phyloP scores from a whole-genome alignment of 176 grass and related monocot genomes.

The Carex myosuroides region DNA sequence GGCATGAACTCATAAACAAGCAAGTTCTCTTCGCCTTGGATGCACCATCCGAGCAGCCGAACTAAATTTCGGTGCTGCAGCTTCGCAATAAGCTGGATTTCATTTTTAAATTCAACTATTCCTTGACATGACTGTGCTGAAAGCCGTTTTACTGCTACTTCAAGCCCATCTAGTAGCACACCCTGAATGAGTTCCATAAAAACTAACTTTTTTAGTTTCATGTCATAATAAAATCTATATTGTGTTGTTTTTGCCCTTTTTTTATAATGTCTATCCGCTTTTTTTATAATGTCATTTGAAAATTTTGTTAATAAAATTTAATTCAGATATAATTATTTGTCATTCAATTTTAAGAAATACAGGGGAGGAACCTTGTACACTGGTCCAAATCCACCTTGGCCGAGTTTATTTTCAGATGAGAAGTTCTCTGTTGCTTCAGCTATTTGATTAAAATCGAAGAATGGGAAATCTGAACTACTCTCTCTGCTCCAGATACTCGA shows the following conservation, averaged over 20 bases:
- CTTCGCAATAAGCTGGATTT: conserved; percentile 38
- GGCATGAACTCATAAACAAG: conserved; percentile 47
- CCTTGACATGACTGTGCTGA: conserved; percentile 34
- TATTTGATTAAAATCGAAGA: conserved; percentile 6
- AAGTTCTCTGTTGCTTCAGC: conserved; percentile 9
- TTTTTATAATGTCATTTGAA: background rate
- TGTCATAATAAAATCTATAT: conserved; percentile 1
- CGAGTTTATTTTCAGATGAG: conserved; percentile 10
- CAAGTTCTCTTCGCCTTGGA: conserved; percentile 37
- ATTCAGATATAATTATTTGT: background rate
- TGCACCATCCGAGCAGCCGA: conserved; percentile 35
- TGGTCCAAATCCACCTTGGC: conserved; percentile 25
- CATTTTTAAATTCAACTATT: conserved; percentile 43
- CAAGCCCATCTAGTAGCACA: conserved; percentile 18
- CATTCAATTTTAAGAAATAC: background rate
- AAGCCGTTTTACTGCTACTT: conserved; percentile 37
- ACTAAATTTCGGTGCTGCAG: conserved; percentile 45
- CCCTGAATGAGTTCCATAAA: background rate
- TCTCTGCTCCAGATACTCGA: conserved; percentile 5
- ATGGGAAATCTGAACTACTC: conserved; percentile 2
- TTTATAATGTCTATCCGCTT: background rate
- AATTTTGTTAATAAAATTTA: background rate
- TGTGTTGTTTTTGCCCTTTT: background rate
- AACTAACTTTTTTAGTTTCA: background rate
- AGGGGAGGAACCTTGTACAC: conserved; percentile 10